These are phyloP conservation scores for Tremellales sp. DNA, from an alignment of 1,284 basidiomycete genomes.

Conservation along the genomic window DNA sequence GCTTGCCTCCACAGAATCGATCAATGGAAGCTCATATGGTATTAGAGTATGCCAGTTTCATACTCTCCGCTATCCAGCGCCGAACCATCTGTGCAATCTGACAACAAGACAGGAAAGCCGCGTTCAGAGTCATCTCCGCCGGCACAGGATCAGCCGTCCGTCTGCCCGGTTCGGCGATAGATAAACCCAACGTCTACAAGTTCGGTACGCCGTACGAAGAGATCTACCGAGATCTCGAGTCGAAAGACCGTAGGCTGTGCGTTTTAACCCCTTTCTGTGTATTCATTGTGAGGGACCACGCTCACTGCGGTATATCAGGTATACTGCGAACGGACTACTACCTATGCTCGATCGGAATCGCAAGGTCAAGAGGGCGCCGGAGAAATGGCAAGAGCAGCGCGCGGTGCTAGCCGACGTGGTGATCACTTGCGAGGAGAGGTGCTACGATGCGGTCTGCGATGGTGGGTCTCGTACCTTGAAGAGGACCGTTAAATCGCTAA, in stretches of 20 bases:
- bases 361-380: constrained; percentile 84
- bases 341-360: constrained; percentile 97
- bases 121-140: constrained; percentile 85
- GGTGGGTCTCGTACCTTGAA: constrained; percentile 57
- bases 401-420: constrained; percentile 82
- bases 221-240: constrained; percentile 88
- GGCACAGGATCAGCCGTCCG: constrained; percentile 97
- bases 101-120: constrained; percentile 60
- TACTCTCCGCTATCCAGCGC: constrained; percentile 1
- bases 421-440: constrained; percentile 98
- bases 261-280: constrained; percentile 37
- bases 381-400: constrained; percentile 91
- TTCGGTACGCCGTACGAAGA: constrained; percentile 98
- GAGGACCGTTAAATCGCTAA: not conserved
- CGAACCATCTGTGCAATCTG: not conserved
- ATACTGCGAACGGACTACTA: constrained; percentile 92
- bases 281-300: not conserved
- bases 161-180: constrained; percentile 89
- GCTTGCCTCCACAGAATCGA: constrained; percentile 65
- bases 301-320: constrained; percentile 54
- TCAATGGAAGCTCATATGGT: constrained; percentile 99
- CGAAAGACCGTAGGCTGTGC: constrained; percentile 80
- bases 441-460: constrained; percentile 97
- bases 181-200: constrained; percentile 94
- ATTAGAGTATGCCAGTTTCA: constrained; percentile 66